Evolutionary conservation across 2,329 filamentous ascomycete species (phyloP).

Genomic region (Curvularia eragrostidis): DNA sequence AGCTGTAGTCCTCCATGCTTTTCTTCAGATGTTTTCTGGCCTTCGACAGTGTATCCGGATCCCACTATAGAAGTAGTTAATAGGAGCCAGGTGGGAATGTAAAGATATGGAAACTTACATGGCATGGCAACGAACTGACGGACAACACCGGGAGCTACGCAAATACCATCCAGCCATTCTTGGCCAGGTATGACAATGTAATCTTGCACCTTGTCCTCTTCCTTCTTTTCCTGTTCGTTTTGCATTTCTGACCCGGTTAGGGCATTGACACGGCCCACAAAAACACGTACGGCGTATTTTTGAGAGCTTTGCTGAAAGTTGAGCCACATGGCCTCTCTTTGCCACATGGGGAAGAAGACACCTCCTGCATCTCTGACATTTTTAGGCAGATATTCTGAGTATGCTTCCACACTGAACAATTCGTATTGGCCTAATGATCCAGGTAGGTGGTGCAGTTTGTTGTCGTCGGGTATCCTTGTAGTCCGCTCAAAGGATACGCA

Average conservation of each 20-base stretch:
- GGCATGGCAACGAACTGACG: slow-evolving; percentile 6
- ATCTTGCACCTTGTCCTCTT: neutral
- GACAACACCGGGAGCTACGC: neutral
- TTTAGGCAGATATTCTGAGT: neutral
- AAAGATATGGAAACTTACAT: neutral
- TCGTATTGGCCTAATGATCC: neutral
- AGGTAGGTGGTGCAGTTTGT: neutral
- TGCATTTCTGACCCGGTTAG: neutral
- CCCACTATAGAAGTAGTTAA: neutral
- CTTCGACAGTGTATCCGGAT: neutral
- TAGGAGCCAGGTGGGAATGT: neutral
- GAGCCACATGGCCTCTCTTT: slow-evolving; percentile 7
- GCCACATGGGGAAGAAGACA: slow-evolving; percentile 3
- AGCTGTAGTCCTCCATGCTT: slow-evolving; percentile 2
- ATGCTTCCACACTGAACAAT: neutral
- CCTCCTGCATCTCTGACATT: neutral
- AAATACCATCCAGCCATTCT: neutral
- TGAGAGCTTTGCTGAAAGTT: neutral
- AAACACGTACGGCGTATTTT: neutral
- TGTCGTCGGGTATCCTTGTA: neutral
- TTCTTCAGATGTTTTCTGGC: neutral
- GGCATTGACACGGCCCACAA: neutral
- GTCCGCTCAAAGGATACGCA: neutral
- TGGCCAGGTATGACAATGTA: slow-evolving; percentile 2
- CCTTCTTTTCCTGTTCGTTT: neutral